A percentile compares a stretch with the other conserved stretches of the same genome.
Conservation (phyloP, 768 basidiomycete genomes). For the Pleurotus salmoneostramineus region DNA sequence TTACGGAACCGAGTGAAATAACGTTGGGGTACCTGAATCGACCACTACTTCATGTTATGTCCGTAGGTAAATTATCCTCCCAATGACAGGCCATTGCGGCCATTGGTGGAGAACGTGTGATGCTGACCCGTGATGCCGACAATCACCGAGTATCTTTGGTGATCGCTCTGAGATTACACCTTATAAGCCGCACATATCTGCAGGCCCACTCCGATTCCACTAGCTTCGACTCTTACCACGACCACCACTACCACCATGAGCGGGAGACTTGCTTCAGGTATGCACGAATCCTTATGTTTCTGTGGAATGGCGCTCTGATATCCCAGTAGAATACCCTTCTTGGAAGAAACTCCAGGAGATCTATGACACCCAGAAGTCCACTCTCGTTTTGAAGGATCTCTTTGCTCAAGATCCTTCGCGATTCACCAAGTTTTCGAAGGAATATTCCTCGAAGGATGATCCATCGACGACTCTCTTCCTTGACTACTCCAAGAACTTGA, state of each 20-base stretch:
- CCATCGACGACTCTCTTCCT: slow-evolving; percentile 79
- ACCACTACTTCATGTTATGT: too few relatives aligned
- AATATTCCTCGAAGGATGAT: slow-evolving; percentile 65
- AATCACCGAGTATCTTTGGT: slow-evolving; percentile 1
- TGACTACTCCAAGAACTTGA: slow-evolving; percentile 96
- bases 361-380: slow-evolving; percentile 67
- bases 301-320: slow-evolving; percentile 1
- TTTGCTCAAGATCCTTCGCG: slow-evolving; percentile 86
- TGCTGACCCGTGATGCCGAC: neutral
- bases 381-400: slow-evolving; percentile 87
- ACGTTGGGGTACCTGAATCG: too few relatives aligned
- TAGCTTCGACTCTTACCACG: neutral
- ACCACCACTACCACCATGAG: slow-evolving; percentile 37
- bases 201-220: neutral
- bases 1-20: too few relatives aligned
- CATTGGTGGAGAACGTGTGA: slow-evolving; percentile 5
- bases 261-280: slow-evolving; percentile 62
- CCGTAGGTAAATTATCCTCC: too few relatives aligned
- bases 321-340: slow-evolving; percentile 66
- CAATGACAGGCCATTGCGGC: neutral
- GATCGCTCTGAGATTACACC: neutral
- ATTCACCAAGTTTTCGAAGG: slow-evolving; percentile 80
- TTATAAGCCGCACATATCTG: neutral
- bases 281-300: neutral
- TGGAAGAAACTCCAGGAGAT: slow-evolving; percentile 91